Conservation (phyloP, 306 rosid genomes). For the Cicer judaicum region DNA sequence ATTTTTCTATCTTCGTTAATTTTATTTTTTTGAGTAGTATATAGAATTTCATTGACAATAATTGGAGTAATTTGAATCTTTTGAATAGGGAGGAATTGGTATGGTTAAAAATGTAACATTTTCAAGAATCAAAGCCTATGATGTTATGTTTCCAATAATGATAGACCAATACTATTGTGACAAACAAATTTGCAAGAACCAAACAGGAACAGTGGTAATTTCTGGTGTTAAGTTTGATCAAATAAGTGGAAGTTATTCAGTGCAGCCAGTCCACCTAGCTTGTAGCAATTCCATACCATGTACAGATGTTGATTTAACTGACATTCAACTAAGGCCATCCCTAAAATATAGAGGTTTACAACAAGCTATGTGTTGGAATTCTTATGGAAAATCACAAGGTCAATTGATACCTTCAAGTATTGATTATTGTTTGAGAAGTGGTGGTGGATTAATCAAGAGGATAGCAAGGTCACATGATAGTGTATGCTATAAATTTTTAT, state of each 20-base stretch:
- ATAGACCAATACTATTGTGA: constrained; percentile 94
- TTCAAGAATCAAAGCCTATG: constrained; percentile 69
- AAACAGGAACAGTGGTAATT: constrained; percentile 64
- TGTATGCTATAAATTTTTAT: constrained; percentile 46
- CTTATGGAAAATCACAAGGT: constrained; percentile 78
- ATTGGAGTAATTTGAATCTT: background rate
- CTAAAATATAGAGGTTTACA: constrained; percentile 42
- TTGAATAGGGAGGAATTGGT: constrained; percentile 85
- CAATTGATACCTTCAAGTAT: constrained; percentile 72
- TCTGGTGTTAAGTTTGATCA: constrained; percentile 65
- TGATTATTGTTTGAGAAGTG: constrained; percentile 78
- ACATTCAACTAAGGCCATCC: constrained; percentile 73
- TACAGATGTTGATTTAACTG: constrained; percentile 69
- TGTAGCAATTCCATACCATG: constrained; percentile 84
- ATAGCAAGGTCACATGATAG: constrained; percentile 68
- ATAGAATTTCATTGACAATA: constrained; percentile 10
- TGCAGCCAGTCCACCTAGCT: constrained; percentile 74
- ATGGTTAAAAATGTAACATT: constrained; percentile 85
- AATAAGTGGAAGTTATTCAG: constrained; percentile 64
- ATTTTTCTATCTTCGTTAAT: background rate
- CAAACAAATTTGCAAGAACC: constrained; percentile 79
- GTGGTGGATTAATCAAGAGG: constrained; percentile 57
- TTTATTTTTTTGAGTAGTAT: background rate
- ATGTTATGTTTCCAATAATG: constrained; percentile 73
- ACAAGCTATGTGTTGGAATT: constrained; percentile 66